phyloP scores from a whole-genome alignment of 2,329 filamentous ascomycete genomes.

The Daldinia sp. region DNA sequence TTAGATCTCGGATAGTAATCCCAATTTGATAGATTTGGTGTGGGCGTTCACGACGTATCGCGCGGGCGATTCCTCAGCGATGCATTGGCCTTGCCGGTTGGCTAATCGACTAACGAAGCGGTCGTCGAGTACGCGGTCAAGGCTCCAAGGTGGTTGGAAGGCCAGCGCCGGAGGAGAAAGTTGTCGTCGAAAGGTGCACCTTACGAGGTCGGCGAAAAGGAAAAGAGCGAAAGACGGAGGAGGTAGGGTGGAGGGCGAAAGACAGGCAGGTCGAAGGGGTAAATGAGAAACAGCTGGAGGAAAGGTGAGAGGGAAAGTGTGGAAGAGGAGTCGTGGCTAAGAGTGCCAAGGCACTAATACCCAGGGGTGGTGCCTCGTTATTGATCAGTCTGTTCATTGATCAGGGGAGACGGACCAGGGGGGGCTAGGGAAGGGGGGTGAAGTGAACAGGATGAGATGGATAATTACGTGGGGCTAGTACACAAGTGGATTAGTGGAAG shows the following conservation, averaged over 20 bases:
- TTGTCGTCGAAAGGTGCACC: slow-evolving; percentile 48
- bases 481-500: slow-evolving; percentile 16
- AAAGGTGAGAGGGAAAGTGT: slow-evolving; percentile 36
- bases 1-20: slow-evolving; percentile 32
- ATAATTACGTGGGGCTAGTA: slow-evolving; percentile 34
- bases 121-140: slow-evolving; percentile 37
- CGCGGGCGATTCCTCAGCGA: slow-evolving; percentile 43
- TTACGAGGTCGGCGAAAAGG: slow-evolving; percentile 47
- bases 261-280: slow-evolving; percentile 39
- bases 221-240: slow-evolving; percentile 46
- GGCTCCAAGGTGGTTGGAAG: slow-evolving; percentile 39
- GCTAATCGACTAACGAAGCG: slow-evolving; percentile 29
- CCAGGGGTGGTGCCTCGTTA: slow-evolving; percentile 34
- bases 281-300: slow-evolving; percentile 43
- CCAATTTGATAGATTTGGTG: slow-evolving; percentile 26
- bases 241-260: slow-evolving; percentile 41
- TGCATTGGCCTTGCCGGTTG: slow-evolving; percentile 40
- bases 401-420: slow-evolving; percentile 33
- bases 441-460: slow-evolving; percentile 24
- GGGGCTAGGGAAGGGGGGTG: slow-evolving; percentile 14
- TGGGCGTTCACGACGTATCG: slow-evolving; percentile 40
- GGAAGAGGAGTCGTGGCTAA: slow-evolving; percentile 33
- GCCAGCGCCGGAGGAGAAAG: slow-evolving; percentile 40
- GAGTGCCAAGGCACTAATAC: slow-evolving; percentile 33
- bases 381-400: slow-evolving; percentile 32